These are phyloP conservation scores for Trichoderma guizhouense DNA, from an alignment of 2,329 filamentous ascomycete genomes.

Conservation along the genomic window DNA sequence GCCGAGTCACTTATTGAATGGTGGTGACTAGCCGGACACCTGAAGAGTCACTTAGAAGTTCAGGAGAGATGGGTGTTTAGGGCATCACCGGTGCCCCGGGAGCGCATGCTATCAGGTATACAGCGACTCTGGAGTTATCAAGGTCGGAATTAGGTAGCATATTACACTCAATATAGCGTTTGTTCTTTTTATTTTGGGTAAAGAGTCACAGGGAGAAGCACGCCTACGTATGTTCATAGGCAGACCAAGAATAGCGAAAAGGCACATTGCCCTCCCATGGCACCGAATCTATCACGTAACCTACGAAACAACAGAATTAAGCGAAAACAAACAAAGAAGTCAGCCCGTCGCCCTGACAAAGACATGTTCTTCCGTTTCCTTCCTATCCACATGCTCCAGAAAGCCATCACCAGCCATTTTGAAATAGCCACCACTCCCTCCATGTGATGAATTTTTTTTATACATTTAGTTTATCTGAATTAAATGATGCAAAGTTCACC, in stretches of 20 bases:
- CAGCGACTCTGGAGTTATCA: not conserved
- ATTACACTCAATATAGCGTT: conserved; percentile 10
- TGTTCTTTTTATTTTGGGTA: not conserved
- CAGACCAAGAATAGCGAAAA: not conserved
- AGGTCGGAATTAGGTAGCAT: not conserved
- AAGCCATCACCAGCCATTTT: conserved; percentile 4
- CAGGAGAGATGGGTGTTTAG: not conserved
- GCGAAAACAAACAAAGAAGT: conserved; percentile 22
- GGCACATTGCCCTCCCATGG: not conserved
- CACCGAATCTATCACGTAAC: conserved; percentile 34
- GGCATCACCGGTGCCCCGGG: not conserved
- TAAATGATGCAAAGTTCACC: not conserved
- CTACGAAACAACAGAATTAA: conserved; percentile 30
- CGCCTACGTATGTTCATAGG: not conserved
- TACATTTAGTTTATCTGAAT: not conserved
- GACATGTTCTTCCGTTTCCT: conserved; percentile 10
- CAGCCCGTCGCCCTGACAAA: conserved; percentile 22
- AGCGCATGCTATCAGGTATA: not conserved
- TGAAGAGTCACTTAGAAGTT: not conserved
- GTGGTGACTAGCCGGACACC: not conserved
- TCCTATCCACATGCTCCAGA: conserved; percentile 13
- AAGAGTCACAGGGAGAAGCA: not conserved
- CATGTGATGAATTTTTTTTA: conserved; percentile 5
- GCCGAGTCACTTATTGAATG: not conserved
- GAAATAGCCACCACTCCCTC: conserved; percentile 5